phyloP scores from a whole-genome alignment of 352 stramenopile species.

The Globisporangium nagaii region DNA sequence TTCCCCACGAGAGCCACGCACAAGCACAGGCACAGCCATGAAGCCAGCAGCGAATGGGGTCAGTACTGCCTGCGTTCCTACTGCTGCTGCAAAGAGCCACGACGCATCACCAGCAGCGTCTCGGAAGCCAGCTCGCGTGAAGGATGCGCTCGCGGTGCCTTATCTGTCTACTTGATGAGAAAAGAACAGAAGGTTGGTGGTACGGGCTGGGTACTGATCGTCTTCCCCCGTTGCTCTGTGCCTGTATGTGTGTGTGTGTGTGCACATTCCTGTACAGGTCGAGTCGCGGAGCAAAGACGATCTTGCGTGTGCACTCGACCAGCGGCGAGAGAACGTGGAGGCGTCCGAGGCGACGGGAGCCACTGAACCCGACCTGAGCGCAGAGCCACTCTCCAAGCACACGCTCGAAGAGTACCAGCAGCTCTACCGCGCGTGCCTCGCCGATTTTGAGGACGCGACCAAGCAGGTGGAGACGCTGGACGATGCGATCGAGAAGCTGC shows the following conservation, averaged over 20 bases:
- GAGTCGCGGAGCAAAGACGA: conserved; percentile 27
- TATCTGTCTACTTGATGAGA: conserved; percentile 1
- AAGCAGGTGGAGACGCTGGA: conserved; percentile 5
- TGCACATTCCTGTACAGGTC: background rate
- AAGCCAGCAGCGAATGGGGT: conserved; percentile 6
- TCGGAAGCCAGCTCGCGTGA: background rate
- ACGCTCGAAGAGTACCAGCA: conserved; percentile 5
- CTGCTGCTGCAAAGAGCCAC: background rate
- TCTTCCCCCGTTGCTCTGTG: no score
- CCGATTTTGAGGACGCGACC: conserved; percentile 8
- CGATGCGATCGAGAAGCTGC: conserved; percentile 4
- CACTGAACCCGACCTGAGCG: no score
- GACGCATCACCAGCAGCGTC: conserved; percentile 2
- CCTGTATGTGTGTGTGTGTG: background rate
- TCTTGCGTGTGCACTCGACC: conserved; percentile 28
- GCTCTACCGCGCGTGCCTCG: background rate
- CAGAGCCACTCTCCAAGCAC: background rate
- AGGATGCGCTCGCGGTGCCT: conserved; percentile 5
- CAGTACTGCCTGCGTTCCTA: conserved; percentile 9
- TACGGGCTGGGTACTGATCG: conserved; percentile 5
- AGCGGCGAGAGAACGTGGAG: background rate
- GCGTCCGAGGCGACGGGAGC: background rate
- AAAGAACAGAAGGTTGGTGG: no score
- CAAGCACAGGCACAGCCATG: background rate
- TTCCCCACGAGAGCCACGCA: background rate